A percentile compares a stretch with the other conserved stretches of the same genome.
These are phyloP conservation scores for Diddensiella santjacobensis DNA, from an alignment of 805 yeast genomes.

Conservation along the genomic window DNA sequence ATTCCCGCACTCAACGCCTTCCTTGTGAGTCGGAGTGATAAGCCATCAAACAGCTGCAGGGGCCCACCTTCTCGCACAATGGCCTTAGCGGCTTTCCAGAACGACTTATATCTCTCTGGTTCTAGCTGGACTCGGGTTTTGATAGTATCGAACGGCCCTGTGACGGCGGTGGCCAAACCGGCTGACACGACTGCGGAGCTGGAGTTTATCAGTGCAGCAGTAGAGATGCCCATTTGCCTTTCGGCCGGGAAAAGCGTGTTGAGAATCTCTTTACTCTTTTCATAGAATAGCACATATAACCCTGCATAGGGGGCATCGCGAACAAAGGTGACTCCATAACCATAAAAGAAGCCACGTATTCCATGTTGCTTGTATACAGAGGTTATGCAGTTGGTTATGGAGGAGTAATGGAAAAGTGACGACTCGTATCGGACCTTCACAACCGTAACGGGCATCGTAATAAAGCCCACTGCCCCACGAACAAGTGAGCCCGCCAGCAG, in stretches of 20 bases:
- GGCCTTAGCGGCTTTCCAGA: conserved; percentile 37
- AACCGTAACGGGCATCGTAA: conserved; percentile 93
- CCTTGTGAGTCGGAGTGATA: conserved; percentile 72
- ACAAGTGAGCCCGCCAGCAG: conserved; percentile 72
- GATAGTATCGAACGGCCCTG: conserved; percentile 93
- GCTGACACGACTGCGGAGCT: conserved; percentile 79
- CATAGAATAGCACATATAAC: conserved; percentile 79
- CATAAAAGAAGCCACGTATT: conserved; percentile 71
- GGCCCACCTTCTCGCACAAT: conserved; percentile 47
- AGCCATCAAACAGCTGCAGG: conserved; percentile 71
- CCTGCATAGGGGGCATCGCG: conserved; percentile 98
- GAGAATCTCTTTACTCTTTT: conserved; percentile 56
- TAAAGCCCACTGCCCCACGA: conserved; percentile 74
- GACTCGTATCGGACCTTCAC: conserved; percentile 88
- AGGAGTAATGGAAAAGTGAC: conserved; percentile 62
- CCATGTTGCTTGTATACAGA: conserved; percentile 55
- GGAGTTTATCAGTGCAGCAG: conserved; percentile 61
- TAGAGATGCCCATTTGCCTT: conserved; percentile 28
- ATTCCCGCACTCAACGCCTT: conserved; percentile 92
- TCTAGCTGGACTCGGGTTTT: conserved; percentile 86
- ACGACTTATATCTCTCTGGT: conserved; percentile 44
- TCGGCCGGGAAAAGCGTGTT: conserved; percentile 40
- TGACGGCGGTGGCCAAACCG: conserved; percentile 70
- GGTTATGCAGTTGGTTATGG: conserved; percentile 56
- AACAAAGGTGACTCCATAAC: conserved; percentile 80